A percentile compares a stretch with the other conserved stretches of the same genome.
phyloP scores from a whole-genome alignment of 306 rosid genomes.

The Rosa chinensis region DNA sequence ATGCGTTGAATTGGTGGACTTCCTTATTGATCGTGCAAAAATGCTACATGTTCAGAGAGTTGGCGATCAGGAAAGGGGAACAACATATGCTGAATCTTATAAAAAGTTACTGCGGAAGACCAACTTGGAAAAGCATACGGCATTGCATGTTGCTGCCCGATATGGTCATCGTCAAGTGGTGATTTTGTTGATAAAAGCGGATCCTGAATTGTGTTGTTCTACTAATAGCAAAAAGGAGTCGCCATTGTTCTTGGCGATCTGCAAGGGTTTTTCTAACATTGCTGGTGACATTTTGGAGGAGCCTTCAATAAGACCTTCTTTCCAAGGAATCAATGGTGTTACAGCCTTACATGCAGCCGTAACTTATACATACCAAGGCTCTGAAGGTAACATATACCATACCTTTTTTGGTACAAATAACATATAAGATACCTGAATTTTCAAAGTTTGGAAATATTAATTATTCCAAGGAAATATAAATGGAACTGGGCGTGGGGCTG shows the following conservation, averaged over 20 bases:
- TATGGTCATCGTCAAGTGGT: background rate
- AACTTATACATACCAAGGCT: background rate
- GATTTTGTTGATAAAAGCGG: background rate
- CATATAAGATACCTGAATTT: too few relatives aligned
- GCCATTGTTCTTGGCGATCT: conserved; percentile 9
- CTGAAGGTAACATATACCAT: background rate
- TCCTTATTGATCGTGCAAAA: background rate
- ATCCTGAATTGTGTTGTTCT: background rate
- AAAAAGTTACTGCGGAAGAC: background rate
- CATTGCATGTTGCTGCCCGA: conserved; percentile 8
- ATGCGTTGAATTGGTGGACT: background rate
- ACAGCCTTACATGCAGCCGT: background rate
- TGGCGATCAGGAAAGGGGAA: too few relatives aligned
- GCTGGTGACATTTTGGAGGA: background rate
- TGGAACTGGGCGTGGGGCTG: too few relatives aligned
- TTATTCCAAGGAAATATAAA: too few relatives aligned
- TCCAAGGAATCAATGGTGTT: background rate
- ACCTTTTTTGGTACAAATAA: too few relatives aligned
- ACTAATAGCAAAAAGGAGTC: conserved; percentile 7
- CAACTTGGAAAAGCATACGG: background rate
- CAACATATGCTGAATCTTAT: background rate
- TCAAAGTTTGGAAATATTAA: too few relatives aligned
- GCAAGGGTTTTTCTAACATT: background rate
- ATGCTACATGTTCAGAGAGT: too few relatives aligned
- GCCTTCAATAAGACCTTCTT: background rate